These are phyloP conservation scores for Fusarium papillatum DNA, from an alignment of 2,329 filamentous ascomycete species.

Conservation along the genomic window DNA sequence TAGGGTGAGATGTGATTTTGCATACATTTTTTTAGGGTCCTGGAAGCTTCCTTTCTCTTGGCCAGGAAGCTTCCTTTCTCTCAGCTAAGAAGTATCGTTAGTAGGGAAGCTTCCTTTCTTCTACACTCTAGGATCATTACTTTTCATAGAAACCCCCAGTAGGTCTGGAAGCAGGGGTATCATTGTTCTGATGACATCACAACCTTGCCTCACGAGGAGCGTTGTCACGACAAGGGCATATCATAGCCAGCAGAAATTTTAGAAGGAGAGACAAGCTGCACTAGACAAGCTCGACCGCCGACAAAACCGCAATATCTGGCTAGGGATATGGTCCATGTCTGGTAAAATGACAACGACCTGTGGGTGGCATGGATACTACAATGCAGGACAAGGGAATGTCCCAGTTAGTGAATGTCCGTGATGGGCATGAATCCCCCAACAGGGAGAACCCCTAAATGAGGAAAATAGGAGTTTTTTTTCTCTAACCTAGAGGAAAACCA, in stretches of 20 bases:
- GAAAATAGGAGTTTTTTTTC: background rate
- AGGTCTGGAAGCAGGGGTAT: too few species aligned
- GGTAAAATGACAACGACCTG: background rate
- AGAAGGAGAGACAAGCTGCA: background rate
- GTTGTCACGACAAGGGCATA: background rate
- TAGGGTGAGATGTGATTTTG: background rate
- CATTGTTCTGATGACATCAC: too few species aligned
- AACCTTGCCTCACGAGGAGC: too few species aligned
- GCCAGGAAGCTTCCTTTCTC: too few species aligned
- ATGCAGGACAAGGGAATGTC: background rate
- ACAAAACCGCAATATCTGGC: background rate
- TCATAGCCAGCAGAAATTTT: background rate
- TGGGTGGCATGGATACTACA: background rate
- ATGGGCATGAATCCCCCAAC: background rate
- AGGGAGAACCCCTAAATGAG: background rate
- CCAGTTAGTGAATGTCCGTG: background rate
- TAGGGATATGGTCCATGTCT: background rate
- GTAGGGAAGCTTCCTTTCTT: too few species aligned
- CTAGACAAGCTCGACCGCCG: background rate
- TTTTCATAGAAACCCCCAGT: too few species aligned
- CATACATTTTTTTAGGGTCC: too few species aligned
- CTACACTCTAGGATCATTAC: too few species aligned
- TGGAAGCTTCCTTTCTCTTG: too few species aligned
- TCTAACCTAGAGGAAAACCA: background rate
- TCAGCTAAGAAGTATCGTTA: too few species aligned